Evolutionary conservation across 2,329 filamentous ascomycete species (phyloP).

Genomic region (Exophiala viscosa): DNA sequence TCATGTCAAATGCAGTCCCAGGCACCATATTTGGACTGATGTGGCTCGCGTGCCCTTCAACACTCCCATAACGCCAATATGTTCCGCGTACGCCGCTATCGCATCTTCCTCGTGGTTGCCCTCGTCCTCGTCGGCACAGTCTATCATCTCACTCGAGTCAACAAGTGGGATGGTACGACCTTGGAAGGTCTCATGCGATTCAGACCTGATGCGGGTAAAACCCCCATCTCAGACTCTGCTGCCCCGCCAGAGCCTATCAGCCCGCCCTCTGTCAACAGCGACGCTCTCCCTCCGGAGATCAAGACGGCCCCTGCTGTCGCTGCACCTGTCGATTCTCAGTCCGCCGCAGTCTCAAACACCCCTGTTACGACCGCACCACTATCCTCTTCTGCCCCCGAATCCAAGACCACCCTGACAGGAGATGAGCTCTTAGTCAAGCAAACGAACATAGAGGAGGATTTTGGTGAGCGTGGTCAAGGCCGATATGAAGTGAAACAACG

Average conservation of each 20-base stretch:
- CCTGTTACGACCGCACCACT: background rate
- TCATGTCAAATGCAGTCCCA: conserved; percentile 12
- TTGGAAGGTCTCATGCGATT: conserved; percentile 17
- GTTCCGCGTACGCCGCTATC: conserved; percentile 49
- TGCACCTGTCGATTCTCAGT: conserved; percentile 1
- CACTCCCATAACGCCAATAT: conserved; percentile 31
- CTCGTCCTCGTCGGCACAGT: conserved; percentile 43
- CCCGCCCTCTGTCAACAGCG: no score
- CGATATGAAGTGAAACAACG: conserved; percentile 31
- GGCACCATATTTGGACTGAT: background rate
- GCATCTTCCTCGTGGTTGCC: conserved; percentile 45
- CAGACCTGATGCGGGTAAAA: conserved; percentile 7
- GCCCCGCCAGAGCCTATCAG: conserved; percentile 1
- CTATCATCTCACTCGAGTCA: conserved; percentile 50
- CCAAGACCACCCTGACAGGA: conserved; percentile 15
- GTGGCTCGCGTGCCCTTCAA: background rate
- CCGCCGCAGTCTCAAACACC: background rate
- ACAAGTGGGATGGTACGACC: conserved; percentile 33
- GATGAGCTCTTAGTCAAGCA: conserved; percentile 24
- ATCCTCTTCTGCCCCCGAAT: background rate
- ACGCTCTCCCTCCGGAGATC: no score
- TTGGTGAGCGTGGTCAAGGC: conserved; percentile 35
- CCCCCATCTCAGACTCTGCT: background rate
- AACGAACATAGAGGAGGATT: conserved; percentile 24
- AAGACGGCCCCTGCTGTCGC: conserved; percentile 1